A percentile compares a stretch with the other conserved stretches of the same genome.
These are phyloP conservation scores for Trichoderma orchidacearum DNA, from an alignment of 495 filamentous ascomycete species.

Conservation along the genomic window DNA sequence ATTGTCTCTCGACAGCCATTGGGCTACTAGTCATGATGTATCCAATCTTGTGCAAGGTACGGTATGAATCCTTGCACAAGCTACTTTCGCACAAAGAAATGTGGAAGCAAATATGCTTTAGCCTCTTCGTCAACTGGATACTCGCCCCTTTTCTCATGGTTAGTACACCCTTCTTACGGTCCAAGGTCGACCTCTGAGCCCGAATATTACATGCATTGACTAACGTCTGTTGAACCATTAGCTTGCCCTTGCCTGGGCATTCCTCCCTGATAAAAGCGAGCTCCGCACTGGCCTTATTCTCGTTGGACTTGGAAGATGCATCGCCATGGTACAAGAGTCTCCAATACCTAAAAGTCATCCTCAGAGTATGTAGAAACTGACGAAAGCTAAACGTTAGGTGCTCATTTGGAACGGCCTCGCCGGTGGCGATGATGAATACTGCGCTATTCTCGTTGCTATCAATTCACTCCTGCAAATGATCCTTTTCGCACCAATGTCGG, in stretches of 20 bases:
- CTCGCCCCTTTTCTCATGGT: slow-evolving; percentile 87
- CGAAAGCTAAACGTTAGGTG: slow-evolving; percentile 38
- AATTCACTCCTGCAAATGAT: slow-evolving; percentile 84
- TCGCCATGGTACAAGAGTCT: slow-evolving; percentile 86
- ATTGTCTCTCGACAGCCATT: slow-evolving; percentile 36
- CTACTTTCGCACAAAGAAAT: slow-evolving; percentile 45
- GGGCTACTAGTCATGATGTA: slow-evolving; percentile 93
- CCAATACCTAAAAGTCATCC: no score
- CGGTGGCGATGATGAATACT: slow-evolving; percentile 70
- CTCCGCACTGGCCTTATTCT: slow-evolving; percentile 64
- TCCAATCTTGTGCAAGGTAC: slow-evolving; percentile 87
- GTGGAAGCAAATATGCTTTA: slow-evolving; percentile 73
- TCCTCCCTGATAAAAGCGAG: slow-evolving; percentile 56
- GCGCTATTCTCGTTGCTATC: slow-evolving; percentile 78
- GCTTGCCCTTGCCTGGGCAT: slow-evolving; percentile 69
- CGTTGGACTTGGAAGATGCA: slow-evolving; percentile 66
- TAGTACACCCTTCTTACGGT: slow-evolving; percentile 9
- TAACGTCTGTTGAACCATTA: slow-evolving; percentile 14
- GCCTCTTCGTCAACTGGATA: slow-evolving; percentile 76
- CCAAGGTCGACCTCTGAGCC: neutral
- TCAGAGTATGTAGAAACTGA: neutral
- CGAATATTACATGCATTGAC: no score
- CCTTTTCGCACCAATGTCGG: slow-evolving; percentile 64
- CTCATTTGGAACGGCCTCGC: slow-evolving; percentile 70
- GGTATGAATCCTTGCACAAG: slow-evolving; percentile 64